A percentile compares a stretch with the other conserved stretches of the same genome.
These are phyloP conservation scores for Berkeleyomyces rouxiae DNA, from an alignment of 2,329 filamentous ascomycete species.

Conservation along the genomic window DNA sequence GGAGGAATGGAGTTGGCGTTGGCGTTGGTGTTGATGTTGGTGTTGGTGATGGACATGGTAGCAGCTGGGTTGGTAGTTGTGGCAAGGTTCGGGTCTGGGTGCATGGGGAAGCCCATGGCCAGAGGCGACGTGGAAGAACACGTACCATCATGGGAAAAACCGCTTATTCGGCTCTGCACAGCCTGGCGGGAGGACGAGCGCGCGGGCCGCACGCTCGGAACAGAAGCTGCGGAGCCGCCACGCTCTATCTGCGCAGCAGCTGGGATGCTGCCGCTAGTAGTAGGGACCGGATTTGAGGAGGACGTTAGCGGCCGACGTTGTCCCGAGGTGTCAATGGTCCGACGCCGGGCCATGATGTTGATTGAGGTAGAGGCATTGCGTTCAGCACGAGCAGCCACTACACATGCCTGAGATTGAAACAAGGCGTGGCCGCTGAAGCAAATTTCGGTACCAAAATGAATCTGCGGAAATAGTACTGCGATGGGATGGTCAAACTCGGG, in stretches of 20 bases:
- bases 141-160: slow-evolving; percentile 6
- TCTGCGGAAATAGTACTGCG: slow-evolving; percentile 12
- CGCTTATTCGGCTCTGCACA: slow-evolving; percentile 7
- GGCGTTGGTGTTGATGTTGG: not conserved
- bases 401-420: slow-evolving; percentile 10
- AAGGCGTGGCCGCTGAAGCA: slow-evolving; percentile 14
- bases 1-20: not conserved
- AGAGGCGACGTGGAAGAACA: slow-evolving; percentile 6
- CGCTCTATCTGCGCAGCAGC: slow-evolving; percentile 5
- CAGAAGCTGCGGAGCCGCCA: slow-evolving; percentile 8
- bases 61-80: not conserved
- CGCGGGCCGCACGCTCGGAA: slow-evolving; percentile 7
- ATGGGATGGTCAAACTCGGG: slow-evolving; percentile 9
- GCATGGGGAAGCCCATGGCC: not conserved
- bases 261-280: not conserved
- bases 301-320: not conserved
- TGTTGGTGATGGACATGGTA: not conserved
- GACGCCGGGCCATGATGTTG: slow-evolving; percentile 8
- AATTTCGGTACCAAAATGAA: slow-evolving; percentile 11
- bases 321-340: not conserved
- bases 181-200: slow-evolving; percentile 11
- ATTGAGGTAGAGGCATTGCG: slow-evolving; percentile 3
- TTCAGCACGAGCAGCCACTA: slow-evolving; percentile 10
- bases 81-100: slow-evolving; percentile 3
- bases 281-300: not conserved